These are phyloP conservation scores for Nicotiana tabacum DNA, from an alignment of 257 asterid genomes.

Conservation along the genomic window DNA sequence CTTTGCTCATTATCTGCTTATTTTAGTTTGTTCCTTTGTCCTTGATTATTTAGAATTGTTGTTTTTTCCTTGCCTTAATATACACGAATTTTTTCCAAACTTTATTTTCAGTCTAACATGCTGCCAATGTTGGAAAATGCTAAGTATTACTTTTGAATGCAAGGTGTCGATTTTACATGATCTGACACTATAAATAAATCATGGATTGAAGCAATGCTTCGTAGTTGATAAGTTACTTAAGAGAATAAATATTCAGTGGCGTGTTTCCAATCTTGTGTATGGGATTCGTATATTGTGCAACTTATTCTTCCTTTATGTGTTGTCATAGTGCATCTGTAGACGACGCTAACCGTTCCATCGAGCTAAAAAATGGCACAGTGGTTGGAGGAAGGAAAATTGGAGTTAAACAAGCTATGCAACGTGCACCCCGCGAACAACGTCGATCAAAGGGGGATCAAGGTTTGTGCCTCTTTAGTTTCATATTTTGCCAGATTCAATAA, in stretches of 20 bases:
- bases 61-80: neutral
- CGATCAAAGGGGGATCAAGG: constrained; percentile 65
- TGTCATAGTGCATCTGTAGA: constrained; percentile 62
- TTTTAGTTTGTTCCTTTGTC: neutral
- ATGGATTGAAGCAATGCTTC: neutral
- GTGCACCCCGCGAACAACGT: constrained; percentile 81
- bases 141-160: neutral
- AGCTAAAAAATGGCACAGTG: constrained; percentile 65
- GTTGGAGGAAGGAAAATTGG: constrained; percentile 80
- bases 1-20: neutral
- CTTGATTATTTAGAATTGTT: neutral
- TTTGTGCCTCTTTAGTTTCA: constrained; percentile 11
- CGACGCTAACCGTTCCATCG: constrained; percentile 80
- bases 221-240: neutral
- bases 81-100: neutral
- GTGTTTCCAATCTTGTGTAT: neutral
- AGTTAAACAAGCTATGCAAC: constrained; percentile 81
- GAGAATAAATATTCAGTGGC: neutral
- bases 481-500: neutral
- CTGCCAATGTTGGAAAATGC: neutral
- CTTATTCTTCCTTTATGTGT: constrained; percentile 12
- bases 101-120: neutral
- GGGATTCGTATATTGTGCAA: neutral
- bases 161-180: neutral
- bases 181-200: neutral